Conservation (phyloP, 2,329 filamentous ascomycete genomes). For the Furcasterigmium furcatum region DNA sequence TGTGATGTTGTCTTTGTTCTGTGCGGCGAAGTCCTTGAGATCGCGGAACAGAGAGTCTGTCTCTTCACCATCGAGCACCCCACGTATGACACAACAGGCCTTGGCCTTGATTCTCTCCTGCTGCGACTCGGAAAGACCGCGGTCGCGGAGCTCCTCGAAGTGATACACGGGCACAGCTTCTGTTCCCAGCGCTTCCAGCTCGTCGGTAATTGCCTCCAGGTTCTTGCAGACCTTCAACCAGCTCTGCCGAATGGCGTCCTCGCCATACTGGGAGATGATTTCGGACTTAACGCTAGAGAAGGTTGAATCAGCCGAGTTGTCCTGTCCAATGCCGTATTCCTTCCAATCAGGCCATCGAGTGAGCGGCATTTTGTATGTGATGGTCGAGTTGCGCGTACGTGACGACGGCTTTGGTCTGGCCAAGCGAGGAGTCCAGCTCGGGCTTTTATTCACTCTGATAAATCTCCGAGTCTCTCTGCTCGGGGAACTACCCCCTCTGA, state of each 20-base stretch:
- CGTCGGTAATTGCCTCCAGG: conserved; percentile 28
- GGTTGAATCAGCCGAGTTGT: too few relatives aligned
- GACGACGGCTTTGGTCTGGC: too few relatives aligned
- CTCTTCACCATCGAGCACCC: conserved; percentile 15
- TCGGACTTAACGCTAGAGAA: conserved; percentile 26
- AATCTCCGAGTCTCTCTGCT: too few relatives aligned
- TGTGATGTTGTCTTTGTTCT: conserved; percentile 23
- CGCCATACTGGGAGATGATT: conserved; percentile 31
- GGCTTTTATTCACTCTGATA: too few relatives aligned
- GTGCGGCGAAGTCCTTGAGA: conserved; percentile 25
- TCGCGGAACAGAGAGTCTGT: conserved; percentile 21
- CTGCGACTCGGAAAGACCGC: conserved; percentile 15
- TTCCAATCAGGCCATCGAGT: too few relatives aligned
- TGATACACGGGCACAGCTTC: conserved; percentile 27
- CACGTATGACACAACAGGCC: conserved; percentile 17
- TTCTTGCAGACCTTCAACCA: conserved; percentile 34
- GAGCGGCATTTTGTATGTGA: too few relatives aligned
- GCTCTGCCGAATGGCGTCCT: conserved; percentile 25
- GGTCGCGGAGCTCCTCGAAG: conserved; percentile 16
- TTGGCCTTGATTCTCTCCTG: conserved; percentile 20
- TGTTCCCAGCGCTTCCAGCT: conserved; percentile 27
- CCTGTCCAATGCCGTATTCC: too few relatives aligned
- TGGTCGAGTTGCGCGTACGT: too few relatives aligned
- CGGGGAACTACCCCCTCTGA: too few relatives aligned
- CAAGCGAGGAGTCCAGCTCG: too few relatives aligned